phyloP scores from a whole-genome alignment of 1,284 basidiomycete species.

The Sanguinoderma infundibulare region DNA sequence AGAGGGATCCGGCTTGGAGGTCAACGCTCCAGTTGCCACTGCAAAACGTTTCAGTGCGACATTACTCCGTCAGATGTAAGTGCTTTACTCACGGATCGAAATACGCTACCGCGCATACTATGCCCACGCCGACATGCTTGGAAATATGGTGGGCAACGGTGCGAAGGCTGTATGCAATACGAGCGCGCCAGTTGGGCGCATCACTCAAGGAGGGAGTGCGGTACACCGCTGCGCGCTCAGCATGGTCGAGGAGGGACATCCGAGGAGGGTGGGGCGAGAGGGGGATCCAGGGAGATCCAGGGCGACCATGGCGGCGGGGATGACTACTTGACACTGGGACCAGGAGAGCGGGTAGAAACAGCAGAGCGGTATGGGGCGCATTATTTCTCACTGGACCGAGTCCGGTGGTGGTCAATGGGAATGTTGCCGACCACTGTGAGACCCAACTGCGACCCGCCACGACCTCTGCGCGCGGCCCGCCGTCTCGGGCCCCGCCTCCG shows the following conservation, averaged over 20 bases:
- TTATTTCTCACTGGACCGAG: conserved; percentile 29
- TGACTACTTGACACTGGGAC: conserved; percentile 31
- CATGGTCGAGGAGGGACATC: conserved; percentile 28
- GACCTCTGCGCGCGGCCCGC: conserved; percentile 16
- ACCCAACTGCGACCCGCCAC: conserved; percentile 17
- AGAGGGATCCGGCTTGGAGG: conserved; percentile 72
- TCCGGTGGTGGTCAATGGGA: conserved; percentile 23
- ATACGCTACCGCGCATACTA: conserved; percentile 64
- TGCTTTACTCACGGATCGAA: conserved; percentile 60
- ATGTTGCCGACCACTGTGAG: conserved; percentile 29
- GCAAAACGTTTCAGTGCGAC: conserved; percentile 4
- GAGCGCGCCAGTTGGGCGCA: conserved; percentile 12
- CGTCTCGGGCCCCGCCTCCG: conserved; percentile 7
- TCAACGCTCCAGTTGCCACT: conserved; percentile 76
- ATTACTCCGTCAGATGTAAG: neutral
- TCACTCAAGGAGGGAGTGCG: conserved; percentile 11
- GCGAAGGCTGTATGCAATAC: conserved; percentile 4
- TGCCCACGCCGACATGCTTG: conserved; percentile 60
- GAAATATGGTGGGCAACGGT: conserved; percentile 48
- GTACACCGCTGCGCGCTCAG: conserved; percentile 21
- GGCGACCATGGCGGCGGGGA: conserved; percentile 22
- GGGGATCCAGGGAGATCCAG: conserved; percentile 4
- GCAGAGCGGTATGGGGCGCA: conserved; percentile 31
- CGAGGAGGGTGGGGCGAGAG: conserved; percentile 13
- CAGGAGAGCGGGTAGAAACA: conserved; percentile 33